Percentiles rank a stretch among this genome's conserved stretches.
phyloP scores from a whole-genome alignment of 306 rosid genomes.

The Malus sylvestris region DNA sequence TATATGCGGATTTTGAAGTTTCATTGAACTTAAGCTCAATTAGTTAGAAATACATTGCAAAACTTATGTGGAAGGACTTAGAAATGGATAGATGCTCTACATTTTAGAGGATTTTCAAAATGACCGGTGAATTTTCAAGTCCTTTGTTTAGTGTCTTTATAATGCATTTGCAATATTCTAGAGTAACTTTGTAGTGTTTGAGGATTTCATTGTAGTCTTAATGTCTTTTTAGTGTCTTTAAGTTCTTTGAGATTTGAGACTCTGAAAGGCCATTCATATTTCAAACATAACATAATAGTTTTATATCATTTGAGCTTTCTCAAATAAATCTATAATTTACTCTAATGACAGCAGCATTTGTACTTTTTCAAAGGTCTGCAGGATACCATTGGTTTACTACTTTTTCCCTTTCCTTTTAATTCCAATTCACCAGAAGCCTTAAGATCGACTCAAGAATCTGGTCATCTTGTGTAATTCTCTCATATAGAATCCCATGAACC shows the following conservation, averaged over 20 bases:
- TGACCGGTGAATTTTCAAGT: not conserved
- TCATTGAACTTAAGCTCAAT: not conserved
- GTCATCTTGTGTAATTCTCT: not conserved
- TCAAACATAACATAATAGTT: not conserved
- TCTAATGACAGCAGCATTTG: not conserved
- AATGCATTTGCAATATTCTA: no score
- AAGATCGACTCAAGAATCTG: not conserved
- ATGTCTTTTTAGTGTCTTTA: not conserved
- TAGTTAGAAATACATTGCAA: no score
- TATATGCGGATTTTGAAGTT: no score
- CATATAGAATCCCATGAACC: not conserved
- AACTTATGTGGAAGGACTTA: not conserved
- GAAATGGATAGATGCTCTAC: no score
- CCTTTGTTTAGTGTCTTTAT: not conserved
- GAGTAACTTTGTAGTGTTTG: not conserved
- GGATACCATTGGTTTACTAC: not conserved
- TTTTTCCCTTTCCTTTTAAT: not conserved
- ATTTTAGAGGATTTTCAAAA: no score
- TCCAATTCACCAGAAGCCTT: conserved; percentile 4
- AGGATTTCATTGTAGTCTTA: not conserved
- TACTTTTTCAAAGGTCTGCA: not conserved
- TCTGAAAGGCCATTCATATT: not conserved
- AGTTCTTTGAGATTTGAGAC: not conserved
- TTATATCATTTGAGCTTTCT: not conserved
- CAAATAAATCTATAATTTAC: not conserved